Percentiles rank a stretch among this genome's conserved stretches.
phyloP scores from a whole-genome alignment of 768 basidiomycete genomes.

The Hericium coralloides region DNA sequence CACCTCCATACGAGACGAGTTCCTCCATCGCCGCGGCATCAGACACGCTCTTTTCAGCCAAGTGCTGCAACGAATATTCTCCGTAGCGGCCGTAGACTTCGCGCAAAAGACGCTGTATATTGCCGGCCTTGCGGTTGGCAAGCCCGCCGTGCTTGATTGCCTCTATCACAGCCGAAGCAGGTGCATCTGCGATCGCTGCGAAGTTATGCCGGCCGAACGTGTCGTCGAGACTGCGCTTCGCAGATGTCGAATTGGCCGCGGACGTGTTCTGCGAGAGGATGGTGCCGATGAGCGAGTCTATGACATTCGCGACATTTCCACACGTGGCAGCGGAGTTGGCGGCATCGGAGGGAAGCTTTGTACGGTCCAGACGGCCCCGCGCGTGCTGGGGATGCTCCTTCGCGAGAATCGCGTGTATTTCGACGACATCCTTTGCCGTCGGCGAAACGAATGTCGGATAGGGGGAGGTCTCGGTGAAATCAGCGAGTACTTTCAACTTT shows the following conservation, averaged over 20 bases:
- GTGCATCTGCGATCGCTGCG: slow-evolving; percentile 36
- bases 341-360: not conserved
- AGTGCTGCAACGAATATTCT: slow-evolving; percentile 48
- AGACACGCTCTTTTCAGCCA: slow-evolving; percentile 25
- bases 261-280: slow-evolving; percentile 57
- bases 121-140: slow-evolving; percentile 50
- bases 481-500: not conserved
- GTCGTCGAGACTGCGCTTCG: slow-evolving; percentile 38
- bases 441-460: not conserved
- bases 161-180: slow-evolving; percentile 32
- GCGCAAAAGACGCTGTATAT: slow-evolving; percentile 39
- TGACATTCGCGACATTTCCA: slow-evolving; percentile 41
- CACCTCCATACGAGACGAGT: slow-evolving; percentile 46
- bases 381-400: not conserved
- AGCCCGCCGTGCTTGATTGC: slow-evolving; percentile 47
- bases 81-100: slow-evolving; percentile 39
- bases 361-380: not conserved
- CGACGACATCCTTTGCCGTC: not conserved
- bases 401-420: not conserved
- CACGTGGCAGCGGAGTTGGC: slow-evolving; percentile 36
- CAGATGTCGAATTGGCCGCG: slow-evolving; percentile 37
- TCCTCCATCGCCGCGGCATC: slow-evolving; percentile 49
- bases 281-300: slow-evolving; percentile 49
- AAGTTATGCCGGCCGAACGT: slow-evolving; percentile 44
- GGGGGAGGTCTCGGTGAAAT: not conserved